Percentiles rank a stretch among this genome's conserved stretches.
These are phyloP conservation scores for Vanderwaltozyma polyspora DNA, from an alignment of 805 yeast species.

Conservation along the genomic window DNA sequence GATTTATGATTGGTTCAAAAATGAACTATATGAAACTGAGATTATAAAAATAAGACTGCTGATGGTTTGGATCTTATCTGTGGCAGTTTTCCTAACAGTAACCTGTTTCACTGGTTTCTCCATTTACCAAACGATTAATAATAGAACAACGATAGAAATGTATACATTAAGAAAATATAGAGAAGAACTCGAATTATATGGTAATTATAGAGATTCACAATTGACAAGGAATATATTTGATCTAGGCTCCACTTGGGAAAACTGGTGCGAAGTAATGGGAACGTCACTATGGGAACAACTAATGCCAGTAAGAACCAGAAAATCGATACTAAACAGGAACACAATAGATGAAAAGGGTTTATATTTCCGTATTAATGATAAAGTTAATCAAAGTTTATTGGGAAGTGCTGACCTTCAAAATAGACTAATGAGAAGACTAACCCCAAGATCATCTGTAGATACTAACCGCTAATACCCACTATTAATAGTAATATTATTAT, in stretches of 20 bases:
- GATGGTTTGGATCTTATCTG: slow-evolving; percentile 43
- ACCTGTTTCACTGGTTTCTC: slow-evolving; percentile 46
- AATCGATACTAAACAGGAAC: slow-evolving; percentile 20
- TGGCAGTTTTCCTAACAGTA: slow-evolving; percentile 46
- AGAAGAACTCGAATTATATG: slow-evolving; percentile 29
- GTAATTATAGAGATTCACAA: slow-evolving; percentile 31
- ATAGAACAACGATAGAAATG: slow-evolving; percentile 75
- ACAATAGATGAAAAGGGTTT: slow-evolving; percentile 35
- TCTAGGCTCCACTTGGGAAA: slow-evolving; percentile 44
- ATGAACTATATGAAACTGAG: slow-evolving; percentile 30
- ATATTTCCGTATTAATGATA: slow-evolving; percentile 29
- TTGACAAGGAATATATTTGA: slow-evolving; percentile 60
- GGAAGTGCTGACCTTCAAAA: slow-evolving; percentile 25
- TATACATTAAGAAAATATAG: slow-evolving; percentile 43
- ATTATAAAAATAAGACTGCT: slow-evolving; percentile 48
- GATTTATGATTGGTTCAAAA: slow-evolving; percentile 38
- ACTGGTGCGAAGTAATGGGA: slow-evolving; percentile 74
- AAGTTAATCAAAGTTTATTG: slow-evolving; percentile 34
- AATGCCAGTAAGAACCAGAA: slow-evolving; percentile 39
- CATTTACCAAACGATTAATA: slow-evolving; percentile 45
- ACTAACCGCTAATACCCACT: neutral
- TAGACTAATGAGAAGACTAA: slow-evolving; percentile 20
- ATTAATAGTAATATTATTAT: no score
- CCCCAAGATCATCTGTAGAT: slow-evolving; percentile 23
- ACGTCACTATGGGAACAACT: slow-evolving; percentile 52